Conservation (phyloP, 208 protist genomes). For the Leishmania aethiopica region DNA sequence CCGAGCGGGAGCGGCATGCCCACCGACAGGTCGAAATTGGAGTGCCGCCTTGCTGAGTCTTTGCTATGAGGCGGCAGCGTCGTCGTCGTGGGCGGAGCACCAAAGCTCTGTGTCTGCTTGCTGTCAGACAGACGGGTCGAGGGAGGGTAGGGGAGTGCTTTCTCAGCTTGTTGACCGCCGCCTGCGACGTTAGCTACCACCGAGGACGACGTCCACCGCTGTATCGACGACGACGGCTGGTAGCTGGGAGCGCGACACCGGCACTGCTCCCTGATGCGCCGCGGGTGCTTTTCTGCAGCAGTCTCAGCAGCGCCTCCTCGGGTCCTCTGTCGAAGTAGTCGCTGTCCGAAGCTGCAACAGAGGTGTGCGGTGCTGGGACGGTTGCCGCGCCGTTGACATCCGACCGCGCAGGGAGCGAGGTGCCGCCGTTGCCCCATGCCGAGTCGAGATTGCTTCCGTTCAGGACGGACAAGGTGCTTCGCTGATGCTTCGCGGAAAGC, state of each 20-base stretch:
- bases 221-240: constrained; percentile 4
- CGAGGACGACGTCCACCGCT: not conserved
- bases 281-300: constrained; percentile 25
- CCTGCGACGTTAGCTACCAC: not conserved
- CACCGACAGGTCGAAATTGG: not conserved
- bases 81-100: not conserved
- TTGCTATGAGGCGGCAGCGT: not conserved
- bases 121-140: not conserved
- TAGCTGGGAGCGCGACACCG: not conserved
- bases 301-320: constrained; percentile 38
- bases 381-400: not conserved
- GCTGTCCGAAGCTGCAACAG: not conserved
- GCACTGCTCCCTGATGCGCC: not conserved
- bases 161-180: not conserved
- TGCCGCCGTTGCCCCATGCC: constrained; percentile 7
- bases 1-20: not conserved
- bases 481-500: constrained; percentile 4
- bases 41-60: not conserved
- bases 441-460: constrained; percentile 23
- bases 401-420: not conserved
- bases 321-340: constrained; percentile 47
- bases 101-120: constrained; percentile 2
- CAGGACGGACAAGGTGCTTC: not conserved
- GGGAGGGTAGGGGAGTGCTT: not conserved
- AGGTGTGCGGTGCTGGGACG: not conserved